phyloP scores from a whole-genome alignment of 2,329 filamentous ascomycete species.

The Ampelomyces quisqualis region DNA sequence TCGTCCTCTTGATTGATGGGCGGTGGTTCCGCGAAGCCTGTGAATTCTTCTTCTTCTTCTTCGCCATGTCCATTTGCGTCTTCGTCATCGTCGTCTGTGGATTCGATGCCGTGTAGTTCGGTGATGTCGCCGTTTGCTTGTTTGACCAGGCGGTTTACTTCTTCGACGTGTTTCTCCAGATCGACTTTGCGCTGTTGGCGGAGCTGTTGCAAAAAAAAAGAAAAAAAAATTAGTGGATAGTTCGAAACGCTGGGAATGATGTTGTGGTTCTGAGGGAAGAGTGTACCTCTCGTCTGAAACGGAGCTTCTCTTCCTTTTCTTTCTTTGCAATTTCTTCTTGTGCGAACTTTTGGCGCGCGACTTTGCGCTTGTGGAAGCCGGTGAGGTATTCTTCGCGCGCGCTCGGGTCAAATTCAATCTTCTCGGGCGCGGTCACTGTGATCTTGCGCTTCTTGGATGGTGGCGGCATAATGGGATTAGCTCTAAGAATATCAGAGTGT shows the following conservation, averaged over 20 bases:
- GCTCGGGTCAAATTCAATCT: slow-evolving; percentile 79
- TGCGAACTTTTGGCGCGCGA: slow-evolving; percentile 79
- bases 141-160: slow-evolving; percentile 69
- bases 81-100: slow-evolving; percentile 21
- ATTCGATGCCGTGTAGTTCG: slow-evolving; percentile 46
- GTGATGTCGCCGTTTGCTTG: slow-evolving; percentile 54
- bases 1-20: slow-evolving; percentile 80
- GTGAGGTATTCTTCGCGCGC: slow-evolving; percentile 86
- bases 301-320: slow-evolving; percentile 74
- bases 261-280: not conserved
- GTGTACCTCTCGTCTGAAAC: slow-evolving; percentile 71
- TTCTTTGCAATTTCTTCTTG: slow-evolving; percentile 77
- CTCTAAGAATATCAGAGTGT: not conserved
- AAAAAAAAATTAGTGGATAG: not conserved
- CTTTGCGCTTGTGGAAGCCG: slow-evolving; percentile 94
- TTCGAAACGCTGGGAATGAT: not conserved
- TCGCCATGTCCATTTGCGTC: slow-evolving; percentile 47
- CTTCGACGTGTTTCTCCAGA: slow-evolving; percentile 76
- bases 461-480: slow-evolving; percentile 16
- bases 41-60: slow-evolving; percentile 61
- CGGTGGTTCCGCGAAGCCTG: slow-evolving; percentile 51
- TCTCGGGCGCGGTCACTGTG: slow-evolving; percentile 60
- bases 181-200: slow-evolving; percentile 80
- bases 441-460: slow-evolving; percentile 39
- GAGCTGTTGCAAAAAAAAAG: slow-evolving; percentile 57